Evolutionary conservation across 148 eudicot genomes (phyloP).

Genomic region (Bassia scoparia): DNA sequence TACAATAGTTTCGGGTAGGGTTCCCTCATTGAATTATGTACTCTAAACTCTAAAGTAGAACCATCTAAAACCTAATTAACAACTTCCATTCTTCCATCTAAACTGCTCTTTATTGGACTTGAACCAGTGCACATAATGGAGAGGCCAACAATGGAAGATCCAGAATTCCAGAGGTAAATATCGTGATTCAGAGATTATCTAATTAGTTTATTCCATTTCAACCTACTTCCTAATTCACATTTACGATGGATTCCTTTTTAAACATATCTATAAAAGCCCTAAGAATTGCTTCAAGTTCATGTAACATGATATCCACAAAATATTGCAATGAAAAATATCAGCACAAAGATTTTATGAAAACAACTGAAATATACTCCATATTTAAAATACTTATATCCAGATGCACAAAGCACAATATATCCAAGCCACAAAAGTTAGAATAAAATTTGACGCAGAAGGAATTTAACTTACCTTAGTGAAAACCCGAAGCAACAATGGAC

Average conservation of each 20-base stretch:
- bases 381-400: too few species aligned
- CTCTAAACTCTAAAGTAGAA: too few species aligned
- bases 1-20: too few species aligned
- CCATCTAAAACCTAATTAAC: too few species aligned
- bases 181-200: neutral
- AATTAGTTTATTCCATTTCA: neutral
- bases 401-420: neutral
- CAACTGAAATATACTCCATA: too few species aligned
- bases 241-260: too few species aligned
- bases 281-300: neutral
- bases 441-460: neutral
- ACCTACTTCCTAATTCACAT: neutral
- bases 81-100: too few species aligned
- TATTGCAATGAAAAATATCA: neutral
- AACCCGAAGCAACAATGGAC: constrained; percentile 46
- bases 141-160: neutral
- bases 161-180: neutral
- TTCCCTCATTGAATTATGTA: too few species aligned
- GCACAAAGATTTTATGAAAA: neutral
- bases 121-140: too few species aligned
- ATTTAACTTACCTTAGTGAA: constrained; percentile 40
- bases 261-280: neutral
- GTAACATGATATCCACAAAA: neutral
- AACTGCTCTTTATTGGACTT: too few species aligned
- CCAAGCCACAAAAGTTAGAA: neutral